phyloP scores from a whole-genome alignment of 2,329 filamentous ascomycete species.

The Aquanectria penicillioides region DNA sequence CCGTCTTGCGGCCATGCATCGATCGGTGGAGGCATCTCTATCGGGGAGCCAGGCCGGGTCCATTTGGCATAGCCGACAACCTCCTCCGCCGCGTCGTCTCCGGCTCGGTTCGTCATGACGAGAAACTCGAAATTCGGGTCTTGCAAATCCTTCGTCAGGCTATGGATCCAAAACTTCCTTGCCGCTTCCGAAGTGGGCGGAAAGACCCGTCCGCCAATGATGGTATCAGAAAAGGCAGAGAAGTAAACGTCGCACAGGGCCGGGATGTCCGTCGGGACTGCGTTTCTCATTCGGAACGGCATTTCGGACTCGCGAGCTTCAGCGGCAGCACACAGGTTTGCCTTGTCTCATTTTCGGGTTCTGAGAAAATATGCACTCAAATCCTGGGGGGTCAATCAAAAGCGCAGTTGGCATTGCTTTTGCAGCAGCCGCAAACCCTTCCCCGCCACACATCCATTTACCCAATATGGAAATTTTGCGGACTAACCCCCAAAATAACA shows the following conservation, averaged over 20 bases:
- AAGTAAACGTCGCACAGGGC: conserved; percentile 55
- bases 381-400: too few relatives aligned
- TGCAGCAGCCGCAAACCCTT: not conserved
- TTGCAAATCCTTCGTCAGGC: conserved; percentile 50
- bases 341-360: too few relatives aligned
- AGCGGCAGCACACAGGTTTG: too few relatives aligned
- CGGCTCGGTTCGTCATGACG: conserved; percentile 48
- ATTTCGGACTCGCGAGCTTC: conserved; percentile 23
- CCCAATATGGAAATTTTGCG: conserved; percentile 8
- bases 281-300: conserved; percentile 49
- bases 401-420: too few relatives aligned
- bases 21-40: conserved; percentile 38
- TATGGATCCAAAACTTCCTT: conserved; percentile 48
- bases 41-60: conserved; percentile 45
- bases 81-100: conserved; percentile 26
- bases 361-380: too few relatives aligned
- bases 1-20: conserved; percentile 53
- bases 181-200: conserved; percentile 40
- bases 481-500: not conserved
- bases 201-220: conserved; percentile 51
- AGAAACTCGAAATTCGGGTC: conserved; percentile 52
- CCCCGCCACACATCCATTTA: conserved; percentile 5
- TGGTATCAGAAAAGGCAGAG: conserved; percentile 53
- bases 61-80: conserved; percentile 61
- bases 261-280: conserved; percentile 51